Conservation (phyloP, 2,329 filamentous ascomycete species). For the Calcarisporium arbuscula region DNA sequence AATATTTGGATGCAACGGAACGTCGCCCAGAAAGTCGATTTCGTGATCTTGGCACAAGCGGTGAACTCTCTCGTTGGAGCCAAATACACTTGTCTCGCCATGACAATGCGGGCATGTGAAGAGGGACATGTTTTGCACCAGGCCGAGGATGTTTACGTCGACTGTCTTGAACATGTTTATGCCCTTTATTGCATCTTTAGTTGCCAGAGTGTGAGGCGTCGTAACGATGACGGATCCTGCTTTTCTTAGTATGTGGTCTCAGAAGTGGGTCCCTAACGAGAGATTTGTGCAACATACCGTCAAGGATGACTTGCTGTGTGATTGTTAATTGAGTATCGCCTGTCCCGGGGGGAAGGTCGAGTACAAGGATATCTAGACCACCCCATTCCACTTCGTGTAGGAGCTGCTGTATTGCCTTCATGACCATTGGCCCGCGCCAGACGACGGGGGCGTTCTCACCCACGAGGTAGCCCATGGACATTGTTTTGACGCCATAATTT, state of each 20-base stretch:
- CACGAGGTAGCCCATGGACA: conserved; percentile 97
- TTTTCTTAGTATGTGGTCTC: background rate
- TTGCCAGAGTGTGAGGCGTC: conserved; percentile 86
- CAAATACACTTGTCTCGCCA: conserved; percentile 70
- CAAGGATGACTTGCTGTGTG: conserved; percentile 84
- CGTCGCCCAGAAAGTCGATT: conserved; percentile 78
- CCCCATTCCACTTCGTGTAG: conserved; percentile 95
- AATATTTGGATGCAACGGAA: conserved; percentile 80
- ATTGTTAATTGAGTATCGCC: conserved; percentile 97
- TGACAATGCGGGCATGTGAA: conserved; percentile 76
- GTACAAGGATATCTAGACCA: conserved; percentile 76
- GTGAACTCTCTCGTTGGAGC: conserved; percentile 56
- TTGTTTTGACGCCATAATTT: conserved; percentile 93
- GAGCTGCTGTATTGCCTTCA: conserved; percentile 93
- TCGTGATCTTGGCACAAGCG: conserved; percentile 64
- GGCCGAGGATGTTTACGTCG: conserved; percentile 71
- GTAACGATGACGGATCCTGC: conserved; percentile 77
- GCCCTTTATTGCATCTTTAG: conserved; percentile 87
- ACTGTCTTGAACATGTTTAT: conserved; percentile 91
- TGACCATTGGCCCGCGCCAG: conserved; percentile 95
- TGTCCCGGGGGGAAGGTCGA: conserved; percentile 90
- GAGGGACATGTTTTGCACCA: conserved; percentile 88
- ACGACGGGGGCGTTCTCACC: conserved; percentile 76
- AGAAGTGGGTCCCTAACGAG: background rate
- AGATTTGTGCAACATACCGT: conserved; percentile 48